Evolutionary conservation across 2,329 filamentous ascomycete genomes (phyloP), one percentile per base, ranked within the genome.

Genomic region (Anisogramma anomala): DNA sequence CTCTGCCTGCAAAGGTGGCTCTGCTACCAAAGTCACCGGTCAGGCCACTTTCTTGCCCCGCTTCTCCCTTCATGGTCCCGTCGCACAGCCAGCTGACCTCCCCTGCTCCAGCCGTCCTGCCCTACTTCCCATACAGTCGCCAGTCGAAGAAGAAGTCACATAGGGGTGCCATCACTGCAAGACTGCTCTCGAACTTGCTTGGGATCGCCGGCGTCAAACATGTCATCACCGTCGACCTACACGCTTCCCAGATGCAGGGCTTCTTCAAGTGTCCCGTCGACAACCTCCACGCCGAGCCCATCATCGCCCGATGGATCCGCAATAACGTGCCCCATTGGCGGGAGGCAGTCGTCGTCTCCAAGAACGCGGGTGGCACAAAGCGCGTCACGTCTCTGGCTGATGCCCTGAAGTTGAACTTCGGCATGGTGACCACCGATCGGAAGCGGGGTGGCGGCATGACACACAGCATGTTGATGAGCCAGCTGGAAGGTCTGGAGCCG

Each of bases 141-240:
- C 91, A 98, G 63, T 96, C 89, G 44, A 98, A 98, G 72, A 96
- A 96, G 72, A 98, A 98, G 67, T 87, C 86, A 42, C 89, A 96
- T 58, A 78, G 91, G 50, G 91, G 91, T 38, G 87, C 91, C 45
- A 96, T 98, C 57, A 95, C 91, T 7, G 91, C 91, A 41, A 81
- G 89, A 52, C 94, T 98, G 87, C 75, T 98, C 39, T 89, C 91
- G 47, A 98, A 98, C 60, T 75, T 96, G 36, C 78, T 98, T 52
- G 77, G 84, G 46, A 84, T 98, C 43, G 91, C 91, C 38, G 91
- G 91, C 40, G 87, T 98, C 50, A 87, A 94, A 64, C 91, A 98
- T 68, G 84, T 98, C 60, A 88, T 98, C 55, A 98, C 91, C 13
- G 83, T 98, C 57, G 91, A 98, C 58, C 74, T 98, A 22, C 91